Evolutionary conservation across 2,329 filamentous ascomycete genomes (phyloP).

Genomic region (Fusarium mundagurra): DNA sequence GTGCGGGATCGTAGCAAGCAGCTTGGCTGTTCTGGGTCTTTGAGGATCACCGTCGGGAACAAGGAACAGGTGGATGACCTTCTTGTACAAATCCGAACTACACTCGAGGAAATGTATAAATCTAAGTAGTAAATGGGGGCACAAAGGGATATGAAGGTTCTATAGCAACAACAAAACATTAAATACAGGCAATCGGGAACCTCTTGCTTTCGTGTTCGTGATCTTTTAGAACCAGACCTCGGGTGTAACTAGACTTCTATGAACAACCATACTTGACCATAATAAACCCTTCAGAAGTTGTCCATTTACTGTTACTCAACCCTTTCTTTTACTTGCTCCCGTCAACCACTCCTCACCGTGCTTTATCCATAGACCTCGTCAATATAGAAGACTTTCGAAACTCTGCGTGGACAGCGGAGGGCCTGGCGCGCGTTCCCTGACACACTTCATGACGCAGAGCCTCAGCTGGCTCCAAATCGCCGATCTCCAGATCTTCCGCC

Average conservation of each 20-base stretch:
- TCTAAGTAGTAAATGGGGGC: neutral
- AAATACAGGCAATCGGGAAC: neutral
- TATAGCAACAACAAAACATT: neutral
- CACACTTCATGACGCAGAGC: neutral
- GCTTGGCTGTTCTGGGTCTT: neutral
- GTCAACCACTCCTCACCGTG: too few relatives aligned
- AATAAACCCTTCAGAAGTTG: rapidly evolving
- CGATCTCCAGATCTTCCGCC: neutral
- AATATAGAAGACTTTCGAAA: neutral
- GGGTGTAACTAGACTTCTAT: rapidly evolving
- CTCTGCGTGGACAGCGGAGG: rapidly evolving
- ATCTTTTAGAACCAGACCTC: neutral
- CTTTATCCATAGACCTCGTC: too few relatives aligned
- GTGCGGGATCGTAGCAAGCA: neutral
- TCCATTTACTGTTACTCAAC: too few relatives aligned
- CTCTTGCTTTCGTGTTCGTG: too few relatives aligned
- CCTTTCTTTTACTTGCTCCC: too few relatives aligned
- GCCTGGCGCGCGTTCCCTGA: rapidly evolving
- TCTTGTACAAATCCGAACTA: neutral
- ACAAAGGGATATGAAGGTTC: neutral
- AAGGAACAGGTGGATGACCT: neutral
- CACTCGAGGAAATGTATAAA: neutral
- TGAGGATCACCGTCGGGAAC: neutral
- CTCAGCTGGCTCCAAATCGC: neutral
- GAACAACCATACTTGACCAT: neutral